Base-by-base conservation (phyloP, 1,139 yeast species). In the Candida pseudocylindracea region DNA sequence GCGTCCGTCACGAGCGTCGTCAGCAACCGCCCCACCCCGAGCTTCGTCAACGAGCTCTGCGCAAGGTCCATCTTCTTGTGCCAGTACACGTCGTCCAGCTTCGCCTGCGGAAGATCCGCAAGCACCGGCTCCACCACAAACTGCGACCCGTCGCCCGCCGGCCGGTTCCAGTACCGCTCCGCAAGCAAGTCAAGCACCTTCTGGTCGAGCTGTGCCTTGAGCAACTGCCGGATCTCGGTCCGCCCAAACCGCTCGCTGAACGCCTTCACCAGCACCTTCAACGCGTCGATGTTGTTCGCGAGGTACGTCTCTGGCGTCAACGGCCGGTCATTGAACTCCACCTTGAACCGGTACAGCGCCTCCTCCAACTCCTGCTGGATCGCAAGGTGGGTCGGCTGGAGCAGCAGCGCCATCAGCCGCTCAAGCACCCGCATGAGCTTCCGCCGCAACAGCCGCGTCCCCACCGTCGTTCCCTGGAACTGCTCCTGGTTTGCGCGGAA, bases 331-430 rank as follows among this genome's bases (percentile, higher is more conserved):
- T 91, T 88, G 50, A 83, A 91, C 50, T 88, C 95, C 20, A 91
- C 98, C 50, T 91, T 91, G 56, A 81, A 88, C 48, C 76, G 74
- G 48, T 91, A 91, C 2, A 92, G 60, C 0, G 96, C 72, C 44
- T 91, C 98, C 49, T 91, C 99, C 34, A 83, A 63, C 50, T 88
- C 98, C 45, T 72, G 88, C 40, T 79, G 81, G 34, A 91, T 85
- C 7, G 85, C 66, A 35, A 68, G 62, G 35, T 83, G 81, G 6
- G 96, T 83, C 12, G 98, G 96, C 41, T 73, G 74, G 36, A 91
- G 60, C 2, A 92, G 78, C 32, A 67, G 64, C 1, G 94, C 81
- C 96, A 91, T 88, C 3, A 94, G 78, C 39, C 67, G 70, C 45
- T 88, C 98, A 42, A 91, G 61, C 7, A 85, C 91, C 38, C 66